These are phyloP conservation scores for Phoenix dactylifera DNA, from an alignment of 176 grass and related monocot species.

Conservation along the genomic window DNA sequence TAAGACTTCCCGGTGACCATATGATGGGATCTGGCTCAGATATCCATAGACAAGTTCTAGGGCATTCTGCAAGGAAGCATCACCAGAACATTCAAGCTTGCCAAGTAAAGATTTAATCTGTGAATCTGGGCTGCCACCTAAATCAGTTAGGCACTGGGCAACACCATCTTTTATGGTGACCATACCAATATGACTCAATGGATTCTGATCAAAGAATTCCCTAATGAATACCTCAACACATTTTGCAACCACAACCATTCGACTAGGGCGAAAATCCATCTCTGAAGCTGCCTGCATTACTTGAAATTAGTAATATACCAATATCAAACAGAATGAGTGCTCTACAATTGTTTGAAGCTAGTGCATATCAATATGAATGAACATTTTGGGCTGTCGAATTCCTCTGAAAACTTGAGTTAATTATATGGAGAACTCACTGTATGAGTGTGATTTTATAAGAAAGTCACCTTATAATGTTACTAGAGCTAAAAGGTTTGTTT, in stretches of 20 bases:
- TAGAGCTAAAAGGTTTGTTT: too few species aligned
- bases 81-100: conserved; percentile 89
- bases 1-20: conserved; percentile 87
- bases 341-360: too few species aligned
- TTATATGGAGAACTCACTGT: too few species aligned
- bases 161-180: conserved; percentile 77
- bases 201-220: conserved; percentile 99
- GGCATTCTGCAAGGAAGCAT: conserved; percentile 88
- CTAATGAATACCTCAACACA: conserved; percentile 71
- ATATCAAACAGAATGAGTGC: too few species aligned
- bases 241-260: conserved; percentile 82
- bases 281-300: conserved; percentile 76
- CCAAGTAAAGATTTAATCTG: conserved; percentile 88
- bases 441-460: too few species aligned
- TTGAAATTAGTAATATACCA: neutral
- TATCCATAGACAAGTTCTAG: conserved; percentile 83
- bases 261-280: conserved; percentile 83
- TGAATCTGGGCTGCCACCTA: conserved; percentile 87
- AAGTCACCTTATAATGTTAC: too few species aligned
- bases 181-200: conserved; percentile 80
- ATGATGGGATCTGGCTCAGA: conserved; percentile 73
- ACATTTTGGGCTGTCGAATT: too few species aligned
- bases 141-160: conserved; percentile 64
- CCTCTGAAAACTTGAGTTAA: too few species aligned
- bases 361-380: too few species aligned